Conservation (phyloP, 2,329 filamentous ascomycete genomes). For the Claviceps humidiphila region DNA sequence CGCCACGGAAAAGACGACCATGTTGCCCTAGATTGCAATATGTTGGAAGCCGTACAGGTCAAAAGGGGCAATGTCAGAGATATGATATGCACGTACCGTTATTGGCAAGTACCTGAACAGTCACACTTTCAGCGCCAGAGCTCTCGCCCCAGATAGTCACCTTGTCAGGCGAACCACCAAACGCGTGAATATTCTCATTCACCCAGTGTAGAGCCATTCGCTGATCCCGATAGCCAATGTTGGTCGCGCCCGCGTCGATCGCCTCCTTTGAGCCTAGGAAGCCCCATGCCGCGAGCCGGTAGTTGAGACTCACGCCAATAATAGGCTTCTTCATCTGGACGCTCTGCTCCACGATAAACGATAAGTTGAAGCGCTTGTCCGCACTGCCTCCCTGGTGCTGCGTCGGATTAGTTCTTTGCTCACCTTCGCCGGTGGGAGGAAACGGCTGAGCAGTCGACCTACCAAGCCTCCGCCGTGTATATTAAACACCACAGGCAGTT, state of each 20-base stretch:
- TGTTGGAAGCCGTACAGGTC: background rate
- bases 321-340: background rate
- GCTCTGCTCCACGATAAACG: background rate
- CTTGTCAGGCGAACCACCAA: conserved; percentile 30
- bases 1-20: background rate
- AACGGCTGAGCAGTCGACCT: background rate
- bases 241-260: conserved; percentile 27
- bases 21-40: background rate
- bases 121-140: conserved; percentile 33
- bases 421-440: too few relatives aligned
- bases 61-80: background rate
- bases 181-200: conserved; percentile 30
- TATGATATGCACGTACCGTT: conserved; percentile 15
- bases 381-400: background rate
- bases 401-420: background rate
- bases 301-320: conserved; percentile 11
- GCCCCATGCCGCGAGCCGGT: conserved; percentile 33
- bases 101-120: conserved; percentile 32
- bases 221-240: conserved; percentile 36
- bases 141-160: conserved; percentile 39
- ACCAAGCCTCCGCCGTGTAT: background rate
- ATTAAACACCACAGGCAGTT: background rate
- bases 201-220: conserved; percentile 34
- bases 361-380: background rate
- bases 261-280: conserved; percentile 31